phyloP scores from a whole-genome alignment of 768 basidiomycete species.

The Mycena floridula region DNA sequence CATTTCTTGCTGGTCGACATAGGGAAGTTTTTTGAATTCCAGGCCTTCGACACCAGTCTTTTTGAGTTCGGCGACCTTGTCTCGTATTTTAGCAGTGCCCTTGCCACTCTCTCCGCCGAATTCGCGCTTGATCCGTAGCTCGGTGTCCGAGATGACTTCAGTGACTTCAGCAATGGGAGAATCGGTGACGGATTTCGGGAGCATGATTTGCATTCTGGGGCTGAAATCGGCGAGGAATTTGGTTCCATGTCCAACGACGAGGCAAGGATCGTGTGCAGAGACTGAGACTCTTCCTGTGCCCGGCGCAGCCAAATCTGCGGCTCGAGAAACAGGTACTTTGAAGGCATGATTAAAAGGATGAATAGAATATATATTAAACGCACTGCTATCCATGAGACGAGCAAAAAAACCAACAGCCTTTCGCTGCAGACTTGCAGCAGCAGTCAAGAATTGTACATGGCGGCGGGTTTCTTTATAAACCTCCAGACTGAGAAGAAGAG shows the following conservation, averaged over 20 bases:
- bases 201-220: conserved; percentile 79
- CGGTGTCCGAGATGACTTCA: conserved; percentile 84
- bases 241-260: conserved; percentile 81
- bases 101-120: conserved; percentile 80
- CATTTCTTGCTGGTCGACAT: conserved; percentile 92
- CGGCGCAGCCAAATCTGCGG: conserved; percentile 75
- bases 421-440: conserved; percentile 83
- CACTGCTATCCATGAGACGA: conserved; percentile 84
- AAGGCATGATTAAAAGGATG: conserved; percentile 6
- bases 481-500: conserved; percentile 77
- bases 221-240: conserved; percentile 66
- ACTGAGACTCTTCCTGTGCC: conserved; percentile 71
- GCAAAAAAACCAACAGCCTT: conserved; percentile 77
- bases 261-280: conserved; percentile 69
- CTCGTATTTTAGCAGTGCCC: conserved; percentile 58
- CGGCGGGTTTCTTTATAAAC: conserved; percentile 80
- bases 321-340: conserved; percentile 90
- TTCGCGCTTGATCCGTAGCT: conserved; percentile 79
- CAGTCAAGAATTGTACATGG: conserved; percentile 80
- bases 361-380: conserved; percentile 14
- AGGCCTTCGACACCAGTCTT: conserved; percentile 55
- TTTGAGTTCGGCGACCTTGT: conserved; percentile 57
- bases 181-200: conserved; percentile 75
- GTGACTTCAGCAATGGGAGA: conserved; percentile 78
- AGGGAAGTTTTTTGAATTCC: conserved; percentile 78